A percentile compares a stretch with the other conserved stretches of the same genome.
Evolutionary conservation across 2,329 filamentous ascomycete species (phyloP).

Genomic region (Acarospora socialis): DNA sequence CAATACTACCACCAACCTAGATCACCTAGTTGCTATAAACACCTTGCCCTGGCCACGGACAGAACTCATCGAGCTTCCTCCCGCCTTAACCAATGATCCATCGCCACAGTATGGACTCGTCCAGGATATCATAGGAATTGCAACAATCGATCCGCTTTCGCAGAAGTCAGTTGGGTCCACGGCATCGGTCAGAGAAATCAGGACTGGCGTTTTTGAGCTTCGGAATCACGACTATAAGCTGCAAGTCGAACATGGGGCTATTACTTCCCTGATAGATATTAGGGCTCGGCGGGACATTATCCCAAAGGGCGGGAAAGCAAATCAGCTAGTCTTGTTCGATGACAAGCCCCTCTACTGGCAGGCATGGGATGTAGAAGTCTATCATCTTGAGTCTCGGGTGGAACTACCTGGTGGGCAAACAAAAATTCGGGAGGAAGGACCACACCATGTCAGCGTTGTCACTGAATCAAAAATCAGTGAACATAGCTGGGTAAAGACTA

Average conservation of each 20-base stretch:
- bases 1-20: conserved; percentile 25
- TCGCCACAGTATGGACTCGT: conserved; percentile 28
- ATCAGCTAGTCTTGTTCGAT: conserved; percentile 88
- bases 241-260: conserved; percentile 57
- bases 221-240: conserved; percentile 65
- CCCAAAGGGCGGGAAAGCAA: conserved; percentile 57
- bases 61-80: conserved; percentile 54
- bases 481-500: conserved; percentile 72
- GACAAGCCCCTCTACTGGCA: conserved; percentile 97
- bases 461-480: conserved; percentile 82
- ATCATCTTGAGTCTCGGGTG: conserved; percentile 73
- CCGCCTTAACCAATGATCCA: conserved; percentile 13
- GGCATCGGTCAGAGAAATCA: conserved; percentile 36
- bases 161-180: conserved; percentile 16
- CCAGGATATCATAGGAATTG: conserved; percentile 32
- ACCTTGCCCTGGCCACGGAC: conserved; percentile 75
- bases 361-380: conserved; percentile 96
- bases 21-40: conserved; percentile 54
- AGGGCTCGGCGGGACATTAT: conserved; percentile 63
- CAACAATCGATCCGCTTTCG: conserved; percentile 21
- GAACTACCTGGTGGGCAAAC: conserved; percentile 58
- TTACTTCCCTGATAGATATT: conserved; percentile 73
- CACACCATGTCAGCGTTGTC: conserved; percentile 65
- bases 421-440: conserved; percentile 53
- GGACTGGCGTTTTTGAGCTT: conserved; percentile 56